A percentile compares a stretch with the other conserved stretches of the same genome.
Evolutionary conservation across 306 rosid genomes (phyloP).

Genomic region (Prunus padus): DNA sequence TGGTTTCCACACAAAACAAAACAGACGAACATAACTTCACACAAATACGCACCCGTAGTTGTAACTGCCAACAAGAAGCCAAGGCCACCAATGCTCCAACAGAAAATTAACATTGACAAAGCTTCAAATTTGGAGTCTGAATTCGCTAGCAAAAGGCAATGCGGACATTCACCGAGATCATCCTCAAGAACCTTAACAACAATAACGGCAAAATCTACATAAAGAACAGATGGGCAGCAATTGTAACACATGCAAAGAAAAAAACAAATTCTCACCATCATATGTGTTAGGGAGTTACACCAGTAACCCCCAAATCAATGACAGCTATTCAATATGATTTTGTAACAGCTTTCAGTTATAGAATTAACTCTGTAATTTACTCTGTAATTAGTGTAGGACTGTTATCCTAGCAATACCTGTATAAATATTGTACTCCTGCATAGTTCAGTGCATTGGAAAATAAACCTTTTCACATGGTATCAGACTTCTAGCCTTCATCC

Average conservation of each 20-base stretch:
- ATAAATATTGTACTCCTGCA: too few relatives aligned
- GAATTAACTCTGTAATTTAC: too few relatives aligned
- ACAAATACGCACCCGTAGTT: conserved; percentile 49
- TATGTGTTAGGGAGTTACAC: not conserved
- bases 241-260: not conserved
- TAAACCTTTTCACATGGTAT: too few relatives aligned
- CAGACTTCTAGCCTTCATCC: too few relatives aligned
- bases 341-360: too few relatives aligned
- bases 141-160: conserved; percentile 49
- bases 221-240: not conserved
- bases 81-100: conserved; percentile 75
- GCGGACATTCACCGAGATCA: conserved; percentile 57
- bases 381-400: too few relatives aligned
- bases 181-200: conserved; percentile 54
- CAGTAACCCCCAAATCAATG: too few relatives aligned
- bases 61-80: conserved; percentile 81
- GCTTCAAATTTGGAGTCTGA: conserved; percentile 65
- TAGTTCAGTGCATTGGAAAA: too few relatives aligned
- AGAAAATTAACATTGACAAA: conserved; percentile 55
- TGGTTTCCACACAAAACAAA: too few relatives aligned
- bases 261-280: conserved; percentile 53
- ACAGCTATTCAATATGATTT: too few relatives aligned
- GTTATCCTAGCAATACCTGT: too few relatives aligned
- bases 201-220: not conserved
- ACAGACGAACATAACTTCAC: not conserved